phyloP scores from a whole-genome alignment of 2,329 filamentous ascomycete genomes.

The Colletotrichum echinochloae region DNA sequence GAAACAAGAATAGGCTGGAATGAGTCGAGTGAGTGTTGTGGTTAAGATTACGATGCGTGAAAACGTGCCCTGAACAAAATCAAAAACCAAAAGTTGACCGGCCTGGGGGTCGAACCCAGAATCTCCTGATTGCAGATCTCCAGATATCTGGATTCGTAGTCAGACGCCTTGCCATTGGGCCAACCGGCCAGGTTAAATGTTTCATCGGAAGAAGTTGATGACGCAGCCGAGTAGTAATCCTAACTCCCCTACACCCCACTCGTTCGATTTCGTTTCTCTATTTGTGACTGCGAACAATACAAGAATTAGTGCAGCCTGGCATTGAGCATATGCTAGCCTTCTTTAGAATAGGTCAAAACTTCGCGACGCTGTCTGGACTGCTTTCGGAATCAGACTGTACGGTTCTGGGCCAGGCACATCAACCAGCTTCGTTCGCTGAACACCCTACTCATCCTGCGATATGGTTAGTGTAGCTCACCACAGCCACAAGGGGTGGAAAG shows the following conservation, averaged over 20 bases:
- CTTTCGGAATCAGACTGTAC: neutral
- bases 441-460: neutral
- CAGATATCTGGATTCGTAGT: conserved; percentile 56
- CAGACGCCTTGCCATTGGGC: conserved; percentile 58
- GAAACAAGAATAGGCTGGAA: no score
- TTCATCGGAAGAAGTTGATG: neutral
- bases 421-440: neutral
- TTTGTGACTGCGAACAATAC: neutral
- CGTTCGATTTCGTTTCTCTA: no score
- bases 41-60: no score
- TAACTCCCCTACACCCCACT: fast-evolving
- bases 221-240: fast-evolving
- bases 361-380: no score
- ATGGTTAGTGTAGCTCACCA: neutral
- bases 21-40: no score
- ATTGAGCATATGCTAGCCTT: no score
- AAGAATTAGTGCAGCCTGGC: neutral
- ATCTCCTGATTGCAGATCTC: conserved; percentile 28
- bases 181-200: conserved; percentile 41
- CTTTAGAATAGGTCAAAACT: no score
- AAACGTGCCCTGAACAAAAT: no score
- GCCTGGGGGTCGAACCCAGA: conserved; percentile 41
- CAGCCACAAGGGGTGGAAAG: conserved; percentile 10
- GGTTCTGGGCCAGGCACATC: neutral
- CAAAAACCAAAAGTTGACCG: conserved; percentile 18